Percentiles rank a stretch among this genome's conserved stretches.
phyloP scores from a whole-genome alignment of 805 yeast genomes.

The Candida nitratophila region DNA sequence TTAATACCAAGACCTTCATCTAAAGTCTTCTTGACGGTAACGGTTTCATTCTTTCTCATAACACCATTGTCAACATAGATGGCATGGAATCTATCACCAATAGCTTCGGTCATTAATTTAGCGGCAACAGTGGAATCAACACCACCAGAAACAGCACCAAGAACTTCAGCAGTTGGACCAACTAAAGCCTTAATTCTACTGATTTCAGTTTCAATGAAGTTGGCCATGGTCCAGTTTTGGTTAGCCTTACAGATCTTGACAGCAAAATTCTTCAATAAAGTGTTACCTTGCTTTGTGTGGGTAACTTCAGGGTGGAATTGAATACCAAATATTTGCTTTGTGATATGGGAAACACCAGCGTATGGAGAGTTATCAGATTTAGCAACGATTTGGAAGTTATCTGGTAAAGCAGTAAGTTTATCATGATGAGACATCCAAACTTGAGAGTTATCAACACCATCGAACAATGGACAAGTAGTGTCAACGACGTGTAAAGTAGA shows the following conservation, averaged over 20 bases:
- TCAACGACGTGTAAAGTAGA: conserved; percentile 85
- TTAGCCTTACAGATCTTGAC: conserved; percentile 79
- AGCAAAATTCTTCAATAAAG: conserved; percentile 85
- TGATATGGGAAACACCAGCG: conserved; percentile 82
- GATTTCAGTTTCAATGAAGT: conserved; percentile 95
- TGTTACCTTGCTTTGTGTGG: conserved; percentile 88
- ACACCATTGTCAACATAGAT: conserved; percentile 97
- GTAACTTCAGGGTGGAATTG: conserved; percentile 99
- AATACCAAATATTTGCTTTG: conserved; percentile 78
- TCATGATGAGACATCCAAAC: conserved; percentile 99
- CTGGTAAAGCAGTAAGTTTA: conserved; percentile 84
- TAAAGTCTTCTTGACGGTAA: conserved; percentile 78
- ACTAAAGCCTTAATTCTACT: conserved; percentile 84
- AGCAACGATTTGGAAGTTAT: conserved; percentile 83
- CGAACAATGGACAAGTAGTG: conserved; percentile 60
- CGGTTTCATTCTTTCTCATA: conserved; percentile 91
- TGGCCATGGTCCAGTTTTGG: conserved; percentile 97
- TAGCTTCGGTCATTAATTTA: conserved; percentile 95
- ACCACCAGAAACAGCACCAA: conserved; percentile 99
- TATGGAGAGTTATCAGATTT: conserved; percentile 90
- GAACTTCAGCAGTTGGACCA: conserved; percentile 97
- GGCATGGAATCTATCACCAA: conserved; percentile 98
- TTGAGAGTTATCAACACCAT: conserved; percentile 86
- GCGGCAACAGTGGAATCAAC: conserved; percentile 99
- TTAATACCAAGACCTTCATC: conserved; percentile 93